Conservation (phyloP, 805 yeast genomes). For the Metschnikowia cubensis region DNA sequence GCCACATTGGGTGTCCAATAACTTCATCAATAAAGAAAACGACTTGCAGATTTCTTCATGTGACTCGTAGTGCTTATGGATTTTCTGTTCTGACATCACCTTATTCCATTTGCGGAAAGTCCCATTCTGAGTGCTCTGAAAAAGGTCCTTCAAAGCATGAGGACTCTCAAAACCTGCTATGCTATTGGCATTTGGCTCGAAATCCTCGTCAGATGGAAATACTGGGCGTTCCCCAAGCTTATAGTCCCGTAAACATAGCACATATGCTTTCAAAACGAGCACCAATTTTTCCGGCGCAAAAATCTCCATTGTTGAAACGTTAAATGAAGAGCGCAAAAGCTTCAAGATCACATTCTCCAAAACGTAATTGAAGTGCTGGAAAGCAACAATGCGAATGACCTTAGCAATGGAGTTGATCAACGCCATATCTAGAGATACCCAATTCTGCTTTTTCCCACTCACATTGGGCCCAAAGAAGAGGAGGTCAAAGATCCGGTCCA, state of each 20-base stretch:
- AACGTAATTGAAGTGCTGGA: slow-evolving; percentile 70
- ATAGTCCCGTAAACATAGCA: slow-evolving; percentile 63
- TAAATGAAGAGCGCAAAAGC: slow-evolving; percentile 57
- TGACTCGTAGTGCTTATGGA: slow-evolving; percentile 44
- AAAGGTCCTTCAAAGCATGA: slow-evolving; percentile 9
- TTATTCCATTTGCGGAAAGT: slow-evolving; percentile 21
- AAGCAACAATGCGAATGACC: slow-evolving; percentile 73
- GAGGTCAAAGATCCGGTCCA: slow-evolving; percentile 59
- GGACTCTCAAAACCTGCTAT: slow-evolving; percentile 1
- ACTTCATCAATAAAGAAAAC: slow-evolving; percentile 50
- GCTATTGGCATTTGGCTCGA: background rate
- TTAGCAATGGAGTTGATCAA: slow-evolving; percentile 67
- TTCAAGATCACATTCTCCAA: slow-evolving; percentile 76
- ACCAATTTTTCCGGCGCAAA: slow-evolving; percentile 67
- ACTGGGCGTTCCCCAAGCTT: slow-evolving; percentile 55
- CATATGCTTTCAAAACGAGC: slow-evolving; percentile 66
- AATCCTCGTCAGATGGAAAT: slow-evolving; percentile 59
- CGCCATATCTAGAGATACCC: slow-evolving; percentile 65
- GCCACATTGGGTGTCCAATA: slow-evolving; percentile 56
- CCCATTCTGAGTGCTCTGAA: slow-evolving; percentile 5
- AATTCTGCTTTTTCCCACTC: slow-evolving; percentile 57
- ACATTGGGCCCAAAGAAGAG: slow-evolving; percentile 45
- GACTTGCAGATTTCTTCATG: slow-evolving; percentile 71
- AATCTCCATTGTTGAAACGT: slow-evolving; percentile 55
- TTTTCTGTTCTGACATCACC: slow-evolving; percentile 40